Evolutionary conservation across 2,329 filamentous ascomycete genomes (phyloP), one percentile per base, ranked within the genome.

Genomic region (Pseudocercospora macadamiae): DNA sequence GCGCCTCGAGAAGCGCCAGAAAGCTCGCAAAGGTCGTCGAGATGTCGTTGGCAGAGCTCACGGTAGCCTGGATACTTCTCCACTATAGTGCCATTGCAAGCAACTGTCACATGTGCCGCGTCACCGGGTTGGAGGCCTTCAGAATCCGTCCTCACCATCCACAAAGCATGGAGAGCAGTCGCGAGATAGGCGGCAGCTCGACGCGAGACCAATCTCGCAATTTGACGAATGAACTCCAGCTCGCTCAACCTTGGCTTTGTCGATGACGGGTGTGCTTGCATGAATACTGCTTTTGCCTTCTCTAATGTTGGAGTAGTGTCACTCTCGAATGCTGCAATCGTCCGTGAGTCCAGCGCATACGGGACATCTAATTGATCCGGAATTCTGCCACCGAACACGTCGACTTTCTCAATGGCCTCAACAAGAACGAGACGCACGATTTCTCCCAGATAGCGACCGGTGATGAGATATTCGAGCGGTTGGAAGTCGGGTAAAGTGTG

Each of bases 11-110:
- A 70, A 47, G 66, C 79, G 61, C 71, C 76, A 51, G 71, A 77
- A 66, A 68, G 71, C 57, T 64, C 74, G 49, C 67, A 80, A 7
- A 93, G 76, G 36, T 79, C 76, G 67, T 91, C 79, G 47, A 93
- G 75, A 65, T 86, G 86, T 4, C 71, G 71, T 71, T 93, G 89
- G 68, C 86, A 87, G 39, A 77, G 80, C 28, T 73, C 74, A 19
- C 83, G 78, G 72, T 91, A 93, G 6, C 79, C 77, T 0, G 90
- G 89, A 69, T 93, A 93, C 66, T 88, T 87, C 74, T 93, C 89
- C 52, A 93, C 86, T 51, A 93, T 89, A 25, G 87, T 89, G 44
- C 90, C 90, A 69, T 91, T 92, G 74, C 88, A 93, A 3, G 88
- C 88, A n/a, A 93, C 78, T 37, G 77, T 77, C 53, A 79, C 72